Evolutionary conservation across 176 grass and related monocot genomes (phyloP).

Genomic region (Carex parvula): DNA sequence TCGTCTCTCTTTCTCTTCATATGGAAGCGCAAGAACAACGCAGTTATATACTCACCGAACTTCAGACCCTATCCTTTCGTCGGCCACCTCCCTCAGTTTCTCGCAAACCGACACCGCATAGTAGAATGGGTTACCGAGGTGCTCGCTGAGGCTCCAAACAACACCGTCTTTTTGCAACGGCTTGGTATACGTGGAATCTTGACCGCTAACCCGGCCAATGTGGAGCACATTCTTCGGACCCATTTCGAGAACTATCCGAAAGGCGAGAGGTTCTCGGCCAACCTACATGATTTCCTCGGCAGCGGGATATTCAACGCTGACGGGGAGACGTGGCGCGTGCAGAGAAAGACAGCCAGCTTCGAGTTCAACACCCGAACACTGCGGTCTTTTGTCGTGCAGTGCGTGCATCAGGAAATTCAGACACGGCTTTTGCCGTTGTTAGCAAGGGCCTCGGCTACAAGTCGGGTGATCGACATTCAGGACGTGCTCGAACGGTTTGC

Average conservation of each 20-base stretch:
- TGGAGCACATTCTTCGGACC: slow-evolving; percentile 46
- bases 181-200: slow-evolving; percentile 43
- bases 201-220: slow-evolving; percentile 43
- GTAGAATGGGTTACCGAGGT: slow-evolving; percentile 46
- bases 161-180: slow-evolving; percentile 43
- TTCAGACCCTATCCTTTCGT: slow-evolving; percentile 50
- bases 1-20: background rate
- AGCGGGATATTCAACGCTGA: slow-evolving; percentile 64
- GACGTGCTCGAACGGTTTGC: slow-evolving; percentile 59
- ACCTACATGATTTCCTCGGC: slow-evolving; percentile 61
- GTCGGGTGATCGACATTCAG: slow-evolving; percentile 39
- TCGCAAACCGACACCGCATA: slow-evolving; percentile 51
- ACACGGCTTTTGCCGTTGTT: slow-evolving; percentile 51
- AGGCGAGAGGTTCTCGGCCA: slow-evolving; percentile 25
- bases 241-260: slow-evolving; percentile 55
- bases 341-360: slow-evolving; percentile 70
- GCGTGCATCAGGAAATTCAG: slow-evolving; percentile 56
- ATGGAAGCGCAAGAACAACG: background rate
- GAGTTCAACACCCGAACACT: slow-evolving; percentile 71
- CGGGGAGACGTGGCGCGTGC: slow-evolving; percentile 45
- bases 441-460: background rate
- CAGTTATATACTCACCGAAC: background rate
- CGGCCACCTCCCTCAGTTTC: slow-evolving; percentile 57
- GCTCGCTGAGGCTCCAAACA: slow-evolving; percentile 30
- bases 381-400: slow-evolving; percentile 48